Conservation (phyloP, 768 basidiomycete genomes). For the Leccinum ochraceum region DNA sequence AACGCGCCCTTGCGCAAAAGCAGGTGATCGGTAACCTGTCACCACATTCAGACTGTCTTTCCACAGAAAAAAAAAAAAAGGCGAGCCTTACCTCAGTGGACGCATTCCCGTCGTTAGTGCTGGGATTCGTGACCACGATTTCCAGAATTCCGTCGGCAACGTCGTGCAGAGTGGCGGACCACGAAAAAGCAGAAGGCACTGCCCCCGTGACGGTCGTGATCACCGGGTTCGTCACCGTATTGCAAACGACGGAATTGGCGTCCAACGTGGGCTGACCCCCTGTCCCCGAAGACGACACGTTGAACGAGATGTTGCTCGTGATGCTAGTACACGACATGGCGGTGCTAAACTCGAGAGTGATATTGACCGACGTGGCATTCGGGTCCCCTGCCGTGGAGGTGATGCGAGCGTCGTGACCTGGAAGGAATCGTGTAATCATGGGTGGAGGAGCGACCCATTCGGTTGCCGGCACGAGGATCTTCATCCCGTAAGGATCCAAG, state of each 20-base stretch:
- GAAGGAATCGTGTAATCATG: slow-evolving; percentile 73
- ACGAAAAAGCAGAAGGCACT: slow-evolving; percentile 62
- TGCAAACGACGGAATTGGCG: slow-evolving; percentile 46
- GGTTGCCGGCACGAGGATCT: slow-evolving; percentile 66
- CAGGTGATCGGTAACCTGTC: slow-evolving; percentile 69
- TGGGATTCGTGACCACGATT: slow-evolving; percentile 63
- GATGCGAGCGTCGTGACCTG: slow-evolving; percentile 86
- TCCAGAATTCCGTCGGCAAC: slow-evolving; percentile 84
- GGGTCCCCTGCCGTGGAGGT: slow-evolving; percentile 39
- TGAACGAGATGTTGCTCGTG: slow-evolving; percentile 61
- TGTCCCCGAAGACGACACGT: slow-evolving; percentile 67
- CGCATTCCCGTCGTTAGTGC: slow-evolving; percentile 40
- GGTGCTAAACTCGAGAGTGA: slow-evolving; percentile 78
- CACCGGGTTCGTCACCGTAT: slow-evolving; percentile 46
- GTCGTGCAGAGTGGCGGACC: slow-evolving; percentile 71
- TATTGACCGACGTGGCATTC: slow-evolving; percentile 57
- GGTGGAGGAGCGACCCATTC: slow-evolving; percentile 76
- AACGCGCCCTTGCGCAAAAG: slow-evolving; percentile 76
- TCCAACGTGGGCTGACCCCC: slow-evolving; percentile 57
- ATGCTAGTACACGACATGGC: slow-evolving; percentile 75
- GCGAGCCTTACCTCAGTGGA: slow-evolving; percentile 55
- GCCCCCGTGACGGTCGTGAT: slow-evolving; percentile 53
- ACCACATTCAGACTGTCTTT: slow-evolving; percentile 7
- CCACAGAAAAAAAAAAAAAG: neutral
- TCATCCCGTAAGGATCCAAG: slow-evolving; percentile 78